Percentiles rank a stretch among this genome's conserved stretches.
Evolutionary conservation across 495 filamentous ascomycete species (phyloP).

Genomic region (Penicillium crystallinum): DNA sequence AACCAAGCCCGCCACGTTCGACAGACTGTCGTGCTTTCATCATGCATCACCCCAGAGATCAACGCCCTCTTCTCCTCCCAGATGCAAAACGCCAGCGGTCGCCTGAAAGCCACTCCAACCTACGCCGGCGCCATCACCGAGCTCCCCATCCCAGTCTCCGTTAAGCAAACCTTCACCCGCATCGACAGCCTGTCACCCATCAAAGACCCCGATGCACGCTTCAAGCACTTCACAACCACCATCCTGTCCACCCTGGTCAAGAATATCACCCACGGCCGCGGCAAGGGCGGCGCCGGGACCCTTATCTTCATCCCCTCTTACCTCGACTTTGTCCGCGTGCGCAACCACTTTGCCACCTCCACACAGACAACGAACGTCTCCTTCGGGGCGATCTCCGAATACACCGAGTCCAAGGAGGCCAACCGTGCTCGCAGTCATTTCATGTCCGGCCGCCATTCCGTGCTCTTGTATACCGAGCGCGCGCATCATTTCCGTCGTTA

Average conservation of each 20-base stretch:
- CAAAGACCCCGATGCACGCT: conserved; percentile 81
- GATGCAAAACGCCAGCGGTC: conserved; percentile 76
- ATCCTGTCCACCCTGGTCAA: conserved; percentile 69
- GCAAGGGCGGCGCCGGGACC: conserved; percentile 48
- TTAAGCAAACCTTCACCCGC: conserved; percentile 87
- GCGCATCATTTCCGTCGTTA: conserved; percentile 92
- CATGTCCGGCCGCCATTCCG: conserved; percentile 68
- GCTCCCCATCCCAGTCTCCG: conserved; percentile 57
- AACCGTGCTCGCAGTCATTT: conserved; percentile 85
- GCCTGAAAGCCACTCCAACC: conserved; percentile 59
- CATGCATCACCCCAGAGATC: conserved; percentile 85
- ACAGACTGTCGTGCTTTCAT: conserved; percentile 73
- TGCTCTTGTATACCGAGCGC: conserved; percentile 87
- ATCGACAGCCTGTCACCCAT: conserved; percentile 64
- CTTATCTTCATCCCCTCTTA: conserved; percentile 88
- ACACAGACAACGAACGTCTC: conserved; percentile 61
- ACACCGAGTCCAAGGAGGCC: conserved; percentile 68
- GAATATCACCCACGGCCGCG: conserved; percentile 41
- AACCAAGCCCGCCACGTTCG: conserved; percentile 72
- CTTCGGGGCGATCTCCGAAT: conserved; percentile 85
- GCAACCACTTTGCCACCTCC: conserved; percentile 83
- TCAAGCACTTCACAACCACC: conserved; percentile 80
- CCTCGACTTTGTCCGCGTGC: conserved; percentile 86
- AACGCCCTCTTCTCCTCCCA: conserved; percentile 70
- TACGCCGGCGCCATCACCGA: conserved; percentile 64